phyloP scores from a whole-genome alignment of 129 eudicot genomes.

The Helianthus tuberosus region DNA sequence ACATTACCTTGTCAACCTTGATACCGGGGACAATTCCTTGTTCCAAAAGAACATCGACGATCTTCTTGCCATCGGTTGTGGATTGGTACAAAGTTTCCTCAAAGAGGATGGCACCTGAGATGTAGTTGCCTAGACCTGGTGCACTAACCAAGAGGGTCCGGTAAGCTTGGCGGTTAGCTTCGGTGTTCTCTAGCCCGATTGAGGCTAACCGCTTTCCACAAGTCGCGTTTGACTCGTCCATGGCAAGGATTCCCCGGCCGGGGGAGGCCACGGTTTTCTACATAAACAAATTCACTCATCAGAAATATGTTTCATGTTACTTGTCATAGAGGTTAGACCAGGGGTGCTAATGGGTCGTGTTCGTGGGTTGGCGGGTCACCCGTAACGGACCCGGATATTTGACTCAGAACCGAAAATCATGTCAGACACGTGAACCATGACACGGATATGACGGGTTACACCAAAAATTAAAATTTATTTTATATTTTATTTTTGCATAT shows the following conservation, averaged over 20 bases:
- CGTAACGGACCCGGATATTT: too few species aligned
- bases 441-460: background rate
- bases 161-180: constrained; percentile 81
- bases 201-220: constrained; percentile 79
- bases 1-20: constrained; percentile 66
- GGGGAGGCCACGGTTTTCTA: constrained; percentile 73
- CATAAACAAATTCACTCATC: constrained; percentile 18
- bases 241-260: constrained; percentile 81
- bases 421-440: background rate
- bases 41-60: constrained; percentile 53
- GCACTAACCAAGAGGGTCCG: constrained; percentile 64
- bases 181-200: constrained; percentile 73
- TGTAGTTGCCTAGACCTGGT: constrained; percentile 71
- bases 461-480: background rate
- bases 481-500: background rate
- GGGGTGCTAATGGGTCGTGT: background rate
- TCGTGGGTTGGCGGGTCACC: background rate
- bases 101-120: constrained; percentile 79
- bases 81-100: constrained; percentile 77
- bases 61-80: constrained; percentile 65
- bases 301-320: constrained; percentile 9
- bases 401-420: background rate
- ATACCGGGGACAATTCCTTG: constrained; percentile 68
- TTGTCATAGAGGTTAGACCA: background rate
- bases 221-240: constrained; percentile 83